phyloP scores from a whole-genome alignment of 1,284 basidiomycete genomes.

The Ustilago shanxiensis region DNA sequence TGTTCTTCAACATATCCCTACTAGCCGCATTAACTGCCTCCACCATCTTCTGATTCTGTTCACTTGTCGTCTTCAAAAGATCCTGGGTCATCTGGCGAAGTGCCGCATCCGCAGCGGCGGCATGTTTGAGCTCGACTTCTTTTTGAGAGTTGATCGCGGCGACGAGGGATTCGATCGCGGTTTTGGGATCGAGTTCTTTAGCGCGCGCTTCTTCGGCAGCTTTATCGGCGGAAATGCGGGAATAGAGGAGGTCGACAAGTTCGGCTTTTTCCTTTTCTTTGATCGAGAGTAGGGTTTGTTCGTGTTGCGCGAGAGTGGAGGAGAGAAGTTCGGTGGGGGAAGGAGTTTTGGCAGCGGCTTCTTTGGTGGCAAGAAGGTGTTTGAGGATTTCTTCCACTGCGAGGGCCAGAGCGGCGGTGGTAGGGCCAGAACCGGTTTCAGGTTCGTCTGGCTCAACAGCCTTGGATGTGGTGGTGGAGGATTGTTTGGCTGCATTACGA shows the following conservation, averaged over 20 bases:
- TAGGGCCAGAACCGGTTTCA: conserved; percentile 13
- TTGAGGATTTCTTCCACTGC: conserved; percentile 66
- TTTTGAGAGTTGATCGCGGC: conserved; percentile 57
- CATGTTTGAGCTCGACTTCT: conserved; percentile 41
- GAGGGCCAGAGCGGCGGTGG: conserved; percentile 48
- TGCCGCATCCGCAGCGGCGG: conserved; percentile 45
- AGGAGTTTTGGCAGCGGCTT: too few species aligned
- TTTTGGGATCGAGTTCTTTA: conserved; percentile 56
- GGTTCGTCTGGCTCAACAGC: conserved; percentile 6
- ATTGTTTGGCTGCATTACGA: conserved; percentile 11
- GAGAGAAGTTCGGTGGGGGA: too few species aligned
- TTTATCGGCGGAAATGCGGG: conserved; percentile 38
- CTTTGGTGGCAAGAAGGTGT: conserved; percentile 59
- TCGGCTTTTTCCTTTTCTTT: conserved; percentile 54
- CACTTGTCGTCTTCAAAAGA: conserved; percentile 46
- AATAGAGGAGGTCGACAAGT: conserved; percentile 49
- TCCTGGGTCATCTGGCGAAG: conserved; percentile 52
- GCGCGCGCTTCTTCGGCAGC: conserved; percentile 35
- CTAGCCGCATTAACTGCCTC: conserved; percentile 55
- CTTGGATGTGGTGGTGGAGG: background rate
- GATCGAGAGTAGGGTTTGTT: conserved; percentile 23
- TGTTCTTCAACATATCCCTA: conserved; percentile 58
- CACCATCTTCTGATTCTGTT: conserved; percentile 58
- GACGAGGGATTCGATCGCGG: conserved; percentile 62
- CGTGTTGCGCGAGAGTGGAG: conserved; percentile 33